phyloP scores from a whole-genome alignment of 257 asterid genomes.

The Solanum okadae region DNA sequence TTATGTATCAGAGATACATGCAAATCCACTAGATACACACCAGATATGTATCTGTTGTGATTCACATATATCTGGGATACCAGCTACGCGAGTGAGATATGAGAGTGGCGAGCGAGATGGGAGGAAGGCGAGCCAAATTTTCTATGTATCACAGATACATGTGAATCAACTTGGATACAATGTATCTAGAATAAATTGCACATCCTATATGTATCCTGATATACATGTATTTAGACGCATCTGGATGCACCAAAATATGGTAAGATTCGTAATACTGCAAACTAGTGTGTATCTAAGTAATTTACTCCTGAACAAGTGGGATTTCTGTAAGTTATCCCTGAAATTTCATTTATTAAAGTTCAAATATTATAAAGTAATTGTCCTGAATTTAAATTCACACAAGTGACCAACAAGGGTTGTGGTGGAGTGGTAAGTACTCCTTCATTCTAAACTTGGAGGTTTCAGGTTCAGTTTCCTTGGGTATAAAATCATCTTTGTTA shows the following conservation, averaged over 20 bases:
- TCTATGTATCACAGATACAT: background rate
- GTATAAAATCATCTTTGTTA: accelerated
- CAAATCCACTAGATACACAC: background rate
- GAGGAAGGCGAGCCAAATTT: background rate
- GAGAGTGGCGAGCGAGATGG: background rate
- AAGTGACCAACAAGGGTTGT: background rate
- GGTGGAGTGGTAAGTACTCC: too few species aligned
- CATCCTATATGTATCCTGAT: accelerated
- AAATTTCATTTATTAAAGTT: too few species aligned
- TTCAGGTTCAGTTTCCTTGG: too few species aligned
- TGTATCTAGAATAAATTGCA: too few species aligned
- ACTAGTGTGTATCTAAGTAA: accelerated
- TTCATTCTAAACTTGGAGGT: too few species aligned
- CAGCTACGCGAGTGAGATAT: too few species aligned
- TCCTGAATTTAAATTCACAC: background rate
- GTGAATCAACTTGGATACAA: background rate
- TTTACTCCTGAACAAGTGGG: accelerated
- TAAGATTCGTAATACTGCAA: background rate
- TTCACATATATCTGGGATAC: too few species aligned
- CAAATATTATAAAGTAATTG: background rate
- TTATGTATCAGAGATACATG: accelerated
- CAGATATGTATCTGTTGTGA: too few species aligned
- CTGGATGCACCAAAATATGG: accelerated
- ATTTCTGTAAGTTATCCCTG: background rate
- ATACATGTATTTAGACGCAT: too few species aligned